Percentiles rank a stretch among this genome's conserved stretches.
phyloP scores from a whole-genome alignment of 306 rosid species.

The Nissolia schottii region DNA sequence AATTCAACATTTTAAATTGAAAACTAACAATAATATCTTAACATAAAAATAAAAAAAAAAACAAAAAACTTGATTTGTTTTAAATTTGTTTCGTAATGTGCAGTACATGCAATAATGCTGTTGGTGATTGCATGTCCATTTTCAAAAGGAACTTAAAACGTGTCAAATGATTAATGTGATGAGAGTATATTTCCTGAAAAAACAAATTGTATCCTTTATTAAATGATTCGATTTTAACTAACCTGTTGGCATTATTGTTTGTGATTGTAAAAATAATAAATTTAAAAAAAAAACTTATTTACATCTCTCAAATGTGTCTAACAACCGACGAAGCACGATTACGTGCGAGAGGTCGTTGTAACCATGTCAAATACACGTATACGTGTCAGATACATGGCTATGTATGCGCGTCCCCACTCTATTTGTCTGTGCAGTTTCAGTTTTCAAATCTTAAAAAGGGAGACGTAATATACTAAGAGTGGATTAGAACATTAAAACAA shows the following conservation, averaged over 20 bases:
- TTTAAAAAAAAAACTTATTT: not conserved
- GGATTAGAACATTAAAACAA: no score
- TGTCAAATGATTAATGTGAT: constrained; percentile 4
- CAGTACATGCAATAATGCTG: not conserved
- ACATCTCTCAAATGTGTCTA: not conserved
- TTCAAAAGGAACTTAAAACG: constrained; percentile 12
- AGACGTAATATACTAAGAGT: no score
- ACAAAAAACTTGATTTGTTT: not conserved
- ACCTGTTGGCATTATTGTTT: not conserved
- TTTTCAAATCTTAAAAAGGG: no score
- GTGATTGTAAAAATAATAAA: not conserved
- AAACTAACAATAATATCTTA: not conserved
- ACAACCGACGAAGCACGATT: not conserved
- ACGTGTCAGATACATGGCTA: no score
- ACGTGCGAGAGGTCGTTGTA: no score
- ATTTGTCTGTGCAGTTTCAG: no score
- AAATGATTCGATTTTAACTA: not conserved
- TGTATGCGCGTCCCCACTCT: no score
- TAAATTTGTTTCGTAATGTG: not conserved
- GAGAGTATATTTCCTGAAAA: not conserved
- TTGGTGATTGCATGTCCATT: not conserved
- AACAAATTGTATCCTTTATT: not conserved
- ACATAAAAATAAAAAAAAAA: no score
- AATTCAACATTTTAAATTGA: not conserved
- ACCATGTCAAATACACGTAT: no score